A percentile compares a stretch with the other conserved stretches of the same genome.
Evolutionary conservation across 345 rosid species (phyloP).

Genomic region (Populus alba): DNA sequence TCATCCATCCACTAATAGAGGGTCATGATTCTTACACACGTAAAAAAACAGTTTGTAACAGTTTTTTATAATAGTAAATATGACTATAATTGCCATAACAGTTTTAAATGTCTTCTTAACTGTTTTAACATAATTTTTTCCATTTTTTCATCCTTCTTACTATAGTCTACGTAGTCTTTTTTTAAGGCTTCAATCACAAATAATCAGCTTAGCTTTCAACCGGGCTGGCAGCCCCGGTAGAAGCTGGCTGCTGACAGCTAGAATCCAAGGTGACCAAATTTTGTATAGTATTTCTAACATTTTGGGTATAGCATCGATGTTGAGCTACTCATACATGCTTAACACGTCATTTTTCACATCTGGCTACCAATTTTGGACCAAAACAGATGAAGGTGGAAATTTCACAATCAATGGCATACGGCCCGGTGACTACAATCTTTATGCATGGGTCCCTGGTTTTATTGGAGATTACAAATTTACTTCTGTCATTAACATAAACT

Average conservation of each 20-base stretch:
- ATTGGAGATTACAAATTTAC: conserved; percentile 67
- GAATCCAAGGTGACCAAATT: conserved; percentile 58
- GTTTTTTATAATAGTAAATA: too few species aligned
- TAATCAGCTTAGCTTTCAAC: conserved; percentile 13
- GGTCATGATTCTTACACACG: too few species aligned
- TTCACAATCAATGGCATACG: conserved; percentile 50
- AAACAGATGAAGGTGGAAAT: conserved; percentile 53
- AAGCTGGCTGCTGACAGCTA: conserved; percentile 77
- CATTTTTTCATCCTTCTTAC: background rate
- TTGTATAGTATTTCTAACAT: background rate
- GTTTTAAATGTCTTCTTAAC: too few species aligned
- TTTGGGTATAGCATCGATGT: too few species aligned
- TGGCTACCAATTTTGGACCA: conserved; percentile 71
- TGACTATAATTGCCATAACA: too few species aligned
- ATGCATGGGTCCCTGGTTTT: conserved; percentile 82
- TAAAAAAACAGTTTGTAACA: too few species aligned
- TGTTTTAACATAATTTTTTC: too few species aligned
- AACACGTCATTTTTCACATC: background rate
- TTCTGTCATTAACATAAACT: conserved; percentile 32
- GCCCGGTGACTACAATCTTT: conserved; percentile 59
- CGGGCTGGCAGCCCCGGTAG: conserved; percentile 80
- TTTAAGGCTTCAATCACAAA: too few species aligned
- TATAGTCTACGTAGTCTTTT: too few species aligned
- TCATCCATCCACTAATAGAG: too few species aligned
- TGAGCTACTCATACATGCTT: background rate